Conservation (phyloP, 2,329 filamentous ascomycete species). For the Achaetomium macrosporum region DNA sequence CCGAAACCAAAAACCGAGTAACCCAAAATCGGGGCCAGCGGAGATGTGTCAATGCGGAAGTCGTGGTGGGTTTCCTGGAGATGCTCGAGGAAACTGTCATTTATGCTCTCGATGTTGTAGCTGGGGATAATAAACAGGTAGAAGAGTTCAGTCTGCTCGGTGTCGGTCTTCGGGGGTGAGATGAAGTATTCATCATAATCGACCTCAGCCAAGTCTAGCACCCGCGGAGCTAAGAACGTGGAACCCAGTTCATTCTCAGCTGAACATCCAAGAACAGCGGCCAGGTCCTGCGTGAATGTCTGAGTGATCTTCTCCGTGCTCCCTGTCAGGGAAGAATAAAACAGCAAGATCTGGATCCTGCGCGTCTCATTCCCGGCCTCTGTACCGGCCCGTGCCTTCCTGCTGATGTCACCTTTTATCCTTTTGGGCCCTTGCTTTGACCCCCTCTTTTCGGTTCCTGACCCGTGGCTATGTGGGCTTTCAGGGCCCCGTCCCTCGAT, state of each 20-base stretch:
- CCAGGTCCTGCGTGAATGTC: constrained; percentile 53
- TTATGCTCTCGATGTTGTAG: constrained; percentile 91
- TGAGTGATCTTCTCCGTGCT: constrained; percentile 71
- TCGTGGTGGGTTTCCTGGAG: constrained; percentile 91
- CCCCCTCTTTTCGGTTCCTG: constrained; percentile 25
- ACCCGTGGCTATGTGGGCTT: neutral
- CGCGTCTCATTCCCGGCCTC: constrained; percentile 21
- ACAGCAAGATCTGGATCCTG: constrained; percentile 67
- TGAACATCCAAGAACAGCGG: constrained; percentile 41
- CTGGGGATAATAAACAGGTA: constrained; percentile 83
- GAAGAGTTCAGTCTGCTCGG: constrained; percentile 54
- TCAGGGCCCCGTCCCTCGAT: constrained; percentile 11
- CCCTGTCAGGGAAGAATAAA: constrained; percentile 84
- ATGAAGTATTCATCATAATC: constrained; percentile 95
- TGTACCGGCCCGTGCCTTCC: constrained; percentile 26
- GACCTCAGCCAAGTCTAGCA: constrained; percentile 75
- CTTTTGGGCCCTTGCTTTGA: constrained; percentile 40
- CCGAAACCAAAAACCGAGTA: constrained; percentile 95
- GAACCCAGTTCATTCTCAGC: constrained; percentile 27
- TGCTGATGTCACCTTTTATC: constrained; percentile 39
- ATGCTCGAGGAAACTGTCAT: constrained; percentile 82
- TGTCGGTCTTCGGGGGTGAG: constrained; percentile 58
- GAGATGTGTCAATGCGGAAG: constrained; percentile 88
- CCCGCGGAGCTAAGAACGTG: constrained; percentile 51
- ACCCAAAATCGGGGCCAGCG: constrained; percentile 68